A percentile compares a stretch with the other conserved stretches of the same genome.
phyloP scores from a whole-genome alignment of 1,284 basidiomycete species.

The Sphaerobolus stellatus region DNA sequence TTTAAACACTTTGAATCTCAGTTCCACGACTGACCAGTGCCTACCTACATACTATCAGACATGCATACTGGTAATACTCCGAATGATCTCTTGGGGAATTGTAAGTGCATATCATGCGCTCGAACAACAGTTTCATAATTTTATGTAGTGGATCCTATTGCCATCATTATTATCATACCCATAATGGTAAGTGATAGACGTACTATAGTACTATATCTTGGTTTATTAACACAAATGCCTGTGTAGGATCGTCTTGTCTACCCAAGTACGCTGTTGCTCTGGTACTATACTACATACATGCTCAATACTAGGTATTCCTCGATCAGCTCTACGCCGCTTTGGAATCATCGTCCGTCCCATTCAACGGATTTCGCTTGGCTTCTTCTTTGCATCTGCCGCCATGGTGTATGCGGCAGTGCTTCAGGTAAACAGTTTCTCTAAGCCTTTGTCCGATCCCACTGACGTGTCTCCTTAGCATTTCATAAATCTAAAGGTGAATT shows the following conservation, averaged over 20 bases:
- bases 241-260: constrained; percentile 11
- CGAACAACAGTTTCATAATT: not conserved
- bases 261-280: constrained; percentile 1
- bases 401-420: constrained; percentile 13
- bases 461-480: constrained; percentile 2
- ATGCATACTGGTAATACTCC: constrained; percentile 11
- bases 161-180: constrained; percentile 12
- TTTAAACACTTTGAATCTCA: not conserved
- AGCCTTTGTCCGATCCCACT: not conserved
- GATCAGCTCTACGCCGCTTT: constrained; percentile 8
- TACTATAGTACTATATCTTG: not conserved
- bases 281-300: not conserved
- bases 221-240: not conserved
- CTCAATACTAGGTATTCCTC: not conserved
- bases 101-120: not conserved
- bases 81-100: constrained; percentile 11
- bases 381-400: constrained; percentile 13
- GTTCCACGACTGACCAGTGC: not conserved
- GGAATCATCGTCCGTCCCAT: constrained; percentile 13
- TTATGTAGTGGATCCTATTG: constrained; percentile 9
- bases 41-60: constrained; percentile 2
- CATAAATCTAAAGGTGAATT: constrained; percentile 10
- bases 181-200: constrained; percentile 1
- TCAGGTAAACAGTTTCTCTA: constrained; percentile 1
- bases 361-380: constrained; percentile 10